phyloP scores from a whole-genome alignment of 169 alveolate species.

The Plasmodium gaboni region DNA sequence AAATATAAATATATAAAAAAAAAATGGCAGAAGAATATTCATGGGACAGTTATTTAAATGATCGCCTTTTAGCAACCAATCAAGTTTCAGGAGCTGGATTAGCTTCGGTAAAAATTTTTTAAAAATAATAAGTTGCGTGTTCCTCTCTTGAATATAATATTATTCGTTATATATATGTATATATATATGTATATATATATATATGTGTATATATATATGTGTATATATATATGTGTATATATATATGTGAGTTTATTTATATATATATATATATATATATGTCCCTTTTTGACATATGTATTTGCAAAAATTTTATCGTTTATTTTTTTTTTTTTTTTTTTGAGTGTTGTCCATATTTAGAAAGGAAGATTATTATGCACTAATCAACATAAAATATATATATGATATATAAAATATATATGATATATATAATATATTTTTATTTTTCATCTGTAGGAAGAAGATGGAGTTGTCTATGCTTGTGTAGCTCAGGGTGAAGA shows the following conservation, averaged over 20 bases:
- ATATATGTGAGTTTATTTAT: too few species aligned
- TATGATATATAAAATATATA: background rate
- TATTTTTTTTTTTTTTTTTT: too few species aligned
- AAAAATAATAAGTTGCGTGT: background rate
- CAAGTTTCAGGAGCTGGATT: constrained; percentile 73
- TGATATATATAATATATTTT: background rate
- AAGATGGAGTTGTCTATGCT: constrained; percentile 72
- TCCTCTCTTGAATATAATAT: background rate
- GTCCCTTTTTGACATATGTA: too few species aligned
- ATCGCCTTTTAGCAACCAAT: constrained; percentile 61
- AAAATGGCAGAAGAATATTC: constrained; percentile 66
- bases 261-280: too few species aligned
- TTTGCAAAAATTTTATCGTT: too few species aligned
- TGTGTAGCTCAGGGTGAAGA: constrained; percentile 69
- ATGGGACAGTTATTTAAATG: constrained; percentile 63
- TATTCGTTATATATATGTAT: background rate
- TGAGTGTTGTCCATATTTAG: background rate
- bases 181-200: background rate
- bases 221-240: background rate
- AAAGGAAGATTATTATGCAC: background rate
- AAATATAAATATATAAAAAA: background rate
- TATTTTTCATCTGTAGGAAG: constrained; percentile 18
- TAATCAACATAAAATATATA: background rate
- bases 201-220: background rate
- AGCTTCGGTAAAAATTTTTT: constrained; percentile 39